Percentiles rank a stretch among this genome's conserved stretches.
Evolutionary conservation across 768 basidiomycete genomes (phyloP).

Genomic region (Coprinopsis cinerea): DNA sequence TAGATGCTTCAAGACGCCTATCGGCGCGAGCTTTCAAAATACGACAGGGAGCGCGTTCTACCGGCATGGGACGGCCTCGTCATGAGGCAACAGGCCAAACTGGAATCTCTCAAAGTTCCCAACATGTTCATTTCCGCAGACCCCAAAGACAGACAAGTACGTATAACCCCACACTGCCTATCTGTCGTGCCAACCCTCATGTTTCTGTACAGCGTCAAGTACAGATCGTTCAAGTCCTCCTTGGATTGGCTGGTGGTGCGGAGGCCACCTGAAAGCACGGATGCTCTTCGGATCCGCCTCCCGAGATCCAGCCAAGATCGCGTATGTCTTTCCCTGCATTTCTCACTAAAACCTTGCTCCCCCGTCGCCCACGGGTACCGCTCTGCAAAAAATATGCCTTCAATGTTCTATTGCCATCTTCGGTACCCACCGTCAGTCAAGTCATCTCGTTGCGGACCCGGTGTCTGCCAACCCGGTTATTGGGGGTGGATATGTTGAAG

Average conservation of each 20-base stretch:
- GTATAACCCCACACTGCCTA: constrained; percentile 12
- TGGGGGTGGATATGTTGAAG: no score
- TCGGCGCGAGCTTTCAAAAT: constrained; percentile 57
- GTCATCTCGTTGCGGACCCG: no score
- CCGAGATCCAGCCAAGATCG: no score
- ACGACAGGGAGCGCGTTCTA: constrained; percentile 64
- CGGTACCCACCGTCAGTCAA: no score
- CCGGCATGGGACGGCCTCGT: constrained; percentile 76
- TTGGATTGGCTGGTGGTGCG: constrained; percentile 36
- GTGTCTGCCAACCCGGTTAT: no score
- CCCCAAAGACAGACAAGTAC: constrained; percentile 50
- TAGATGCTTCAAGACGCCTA: constrained; percentile 65
- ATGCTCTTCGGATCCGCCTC: no score
- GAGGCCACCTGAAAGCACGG: no score
- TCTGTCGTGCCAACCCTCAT: constrained; percentile 1
- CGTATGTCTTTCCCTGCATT: no score
- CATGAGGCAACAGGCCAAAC: constrained; percentile 58
- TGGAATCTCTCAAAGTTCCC: constrained; percentile 60
- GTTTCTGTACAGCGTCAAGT: constrained; percentile 50
- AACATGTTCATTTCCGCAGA: constrained; percentile 60
- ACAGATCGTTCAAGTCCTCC: constrained; percentile 62
- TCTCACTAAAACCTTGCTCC: no score
- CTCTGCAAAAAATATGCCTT: no score
- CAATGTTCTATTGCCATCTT: no score
- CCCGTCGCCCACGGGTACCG: no score